Base-by-base conservation (phyloP, 1,284 basidiomycete species). In the Irpex sp. region DNA sequence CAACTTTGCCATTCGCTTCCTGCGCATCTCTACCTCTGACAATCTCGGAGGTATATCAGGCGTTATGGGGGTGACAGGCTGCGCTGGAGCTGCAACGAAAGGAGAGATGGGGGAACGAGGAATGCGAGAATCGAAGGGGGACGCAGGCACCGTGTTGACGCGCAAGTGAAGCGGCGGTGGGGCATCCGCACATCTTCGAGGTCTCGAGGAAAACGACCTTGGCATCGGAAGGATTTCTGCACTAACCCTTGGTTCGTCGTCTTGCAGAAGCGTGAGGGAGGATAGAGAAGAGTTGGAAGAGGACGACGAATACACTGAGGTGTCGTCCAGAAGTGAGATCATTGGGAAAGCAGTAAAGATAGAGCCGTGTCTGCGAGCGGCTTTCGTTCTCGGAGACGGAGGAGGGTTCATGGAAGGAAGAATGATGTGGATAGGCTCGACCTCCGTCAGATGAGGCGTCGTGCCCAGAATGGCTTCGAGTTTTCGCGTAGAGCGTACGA, bases 401-500 rank as follows among this genome's bases (percentile, higher is more conserved):
- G 60, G 47, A 48, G n/a, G 38, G 15, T 68, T 69, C 37, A 73
- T 65, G 51, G 76, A 72, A 11, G 71, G 71, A 5, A 72, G 57
- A 0, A 68, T 59, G 49, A 71, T 64, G 40, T 66, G 59, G 11
- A 69, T 57, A 19, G 70, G 68, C 62, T 71, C 72, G 48, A 67
- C 65, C 49, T 87, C 86, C 49, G 84, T 60, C 55, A 86, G 72
- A 62, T 77, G 77, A 0, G 87, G 85, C 0, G 83, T 84, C 2
- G 81, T 76, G 19, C 87, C 86, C 36, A 88, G 78, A 36, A 89
- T 75, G 0, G 79, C 77, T 17, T 79, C 83, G 48, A 88, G 78
- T 69, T 89, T 89, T 65, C 84, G 78, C 1, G 86, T 81, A 0
- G 86, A 85, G 57, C 83, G 82, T 51, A 88, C 76, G 26, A 87